Base-by-base conservation (phyloP, 257 asterid species). In the Gentiana straminea region DNA sequence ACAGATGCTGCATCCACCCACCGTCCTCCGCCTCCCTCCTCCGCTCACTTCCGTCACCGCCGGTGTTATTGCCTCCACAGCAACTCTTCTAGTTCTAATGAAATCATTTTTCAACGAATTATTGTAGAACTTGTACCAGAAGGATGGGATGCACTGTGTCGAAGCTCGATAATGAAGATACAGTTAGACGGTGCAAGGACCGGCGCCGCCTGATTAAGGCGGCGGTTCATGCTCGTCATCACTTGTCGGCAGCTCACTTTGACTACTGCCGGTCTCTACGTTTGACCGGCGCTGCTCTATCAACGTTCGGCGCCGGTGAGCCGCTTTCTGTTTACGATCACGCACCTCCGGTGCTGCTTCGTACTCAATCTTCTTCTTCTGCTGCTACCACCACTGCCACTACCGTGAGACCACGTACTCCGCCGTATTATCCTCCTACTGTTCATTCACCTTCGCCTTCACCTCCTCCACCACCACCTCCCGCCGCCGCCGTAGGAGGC, bases 151-250 rank as follows among this genome's bases (percentile, higher is more conserved):
- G 98, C 79, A 33, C 95, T 57, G 84, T 87, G 51, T 92, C 99
- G 48, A 92, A 92, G 86, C 88, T 92, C 54, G 94, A 85, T 51
- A 92, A 92, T 71, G 99, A 92, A 79, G 99, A 92, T 66, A 88
- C 95, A 0, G 98, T 92, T 53, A 88, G 94, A 53, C 93, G 97
- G 50, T 92, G 99, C 77, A 92, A 92, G 85, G 97, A 88, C 46
- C 95, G 98, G n/a, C 93, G 97, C 72, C 89, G 91, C 70, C 82
- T 88, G 33, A 92, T 92, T 82, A 92, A 88, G 58, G 93, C 82
- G 8, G 89, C 91, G 0, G 95, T 91, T 59, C 70, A 55, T 68
- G 83, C 98, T 63, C 93, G 98, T 58, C 96, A 92, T 77, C 94
- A 92, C 68, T 82, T 92, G 59, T 91, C 97, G 56, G 84, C 97